Evolutionary conservation across 352 stramenopile species (phyloP), one percentile per base, ranked within the genome.

Genomic region (Phytophthora multivora): DNA sequence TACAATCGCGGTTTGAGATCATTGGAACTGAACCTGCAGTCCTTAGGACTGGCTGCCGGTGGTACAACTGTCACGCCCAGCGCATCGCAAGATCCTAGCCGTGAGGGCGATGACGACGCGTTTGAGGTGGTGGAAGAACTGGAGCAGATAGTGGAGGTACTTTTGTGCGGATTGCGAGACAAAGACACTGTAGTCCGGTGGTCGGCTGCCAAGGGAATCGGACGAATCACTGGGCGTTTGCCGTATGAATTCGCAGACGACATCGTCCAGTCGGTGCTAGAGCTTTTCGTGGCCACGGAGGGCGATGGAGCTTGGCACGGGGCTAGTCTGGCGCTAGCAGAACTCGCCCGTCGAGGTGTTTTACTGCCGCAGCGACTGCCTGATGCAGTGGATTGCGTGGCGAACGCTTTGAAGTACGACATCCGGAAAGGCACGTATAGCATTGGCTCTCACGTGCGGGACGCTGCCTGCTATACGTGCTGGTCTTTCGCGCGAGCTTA

Each of bases 171-270:
- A 0, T 69, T 99, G 4, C 81, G 86, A 30, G 95, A 99, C 73
- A 91, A 95, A 47, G 93, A 98, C 72, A 99, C 98, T 1, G 88
- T 98, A 12, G 97, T 99, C 41, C 86, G 98, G n/a, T 99, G 98
- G 98, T 99, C 95, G 2, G 95, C 97, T 19, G 97, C 98, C n/a
- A 99, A 99, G 67, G 97, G 97, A 12, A 93, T 99, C 43, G 98
- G 97, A 7, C 86, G 98, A 6, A 90, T 99, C 53, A 98, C 96
- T 2, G 91, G 96, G 26, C 85, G 98, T 0, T 75, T 99, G 12
- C 95, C 96, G 2, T 91, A 91, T 41, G 80, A 93, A 33, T 98
- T 98, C 67, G 97, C 93, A 0, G 95, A 99, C 48, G 97, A 99
- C 69, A 97, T 99, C 16, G 89, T 99, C 0, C 90, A 98, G 70